Percentiles rank a stretch among this genome's conserved stretches.
phyloP scores from a whole-genome alignment of 257 asterid species.

The Apocynum venetum region DNA sequence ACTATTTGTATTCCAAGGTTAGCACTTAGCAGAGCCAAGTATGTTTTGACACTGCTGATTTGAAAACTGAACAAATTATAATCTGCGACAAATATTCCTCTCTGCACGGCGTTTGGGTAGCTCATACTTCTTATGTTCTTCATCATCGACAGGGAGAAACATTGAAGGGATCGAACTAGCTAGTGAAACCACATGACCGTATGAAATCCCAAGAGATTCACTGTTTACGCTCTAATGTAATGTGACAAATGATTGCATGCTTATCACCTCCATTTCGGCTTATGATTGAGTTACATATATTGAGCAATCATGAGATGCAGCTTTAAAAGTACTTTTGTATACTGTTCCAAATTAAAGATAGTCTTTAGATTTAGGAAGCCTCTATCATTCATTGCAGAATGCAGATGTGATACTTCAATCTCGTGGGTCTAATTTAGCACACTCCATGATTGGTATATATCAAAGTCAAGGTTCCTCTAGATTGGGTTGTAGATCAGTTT shows the following conservation, averaged over 20 bases:
- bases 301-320: constrained; percentile 45
- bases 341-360: not conserved
- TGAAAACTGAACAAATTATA: too few relatives aligned
- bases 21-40: too few relatives aligned
- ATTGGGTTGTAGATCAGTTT: not conserved
- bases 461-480: constrained; percentile 7
- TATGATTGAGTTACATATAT: constrained; percentile 34
- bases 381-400: not conserved
- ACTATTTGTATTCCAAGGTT: not conserved
- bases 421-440: not conserved
- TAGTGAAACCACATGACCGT: too few relatives aligned
- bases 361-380: constrained; percentile 22
- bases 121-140: too few relatives aligned
- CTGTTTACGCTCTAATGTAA: constrained; percentile 14
- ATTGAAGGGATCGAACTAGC: too few relatives aligned
- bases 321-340: not conserved
- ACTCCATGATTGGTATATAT: not conserved
- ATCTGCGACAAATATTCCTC: too few relatives aligned
- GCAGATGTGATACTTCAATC: not conserved
- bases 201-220: too few relatives aligned
- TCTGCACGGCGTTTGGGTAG: too few relatives aligned
- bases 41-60: too few relatives aligned
- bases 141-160: too few relatives aligned
- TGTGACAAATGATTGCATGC: constrained; percentile 50
- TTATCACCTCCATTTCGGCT: constrained; percentile 12